Conservation (phyloP, 164 flowering plant species). For the Magnolia kwangsiensis region DNA sequence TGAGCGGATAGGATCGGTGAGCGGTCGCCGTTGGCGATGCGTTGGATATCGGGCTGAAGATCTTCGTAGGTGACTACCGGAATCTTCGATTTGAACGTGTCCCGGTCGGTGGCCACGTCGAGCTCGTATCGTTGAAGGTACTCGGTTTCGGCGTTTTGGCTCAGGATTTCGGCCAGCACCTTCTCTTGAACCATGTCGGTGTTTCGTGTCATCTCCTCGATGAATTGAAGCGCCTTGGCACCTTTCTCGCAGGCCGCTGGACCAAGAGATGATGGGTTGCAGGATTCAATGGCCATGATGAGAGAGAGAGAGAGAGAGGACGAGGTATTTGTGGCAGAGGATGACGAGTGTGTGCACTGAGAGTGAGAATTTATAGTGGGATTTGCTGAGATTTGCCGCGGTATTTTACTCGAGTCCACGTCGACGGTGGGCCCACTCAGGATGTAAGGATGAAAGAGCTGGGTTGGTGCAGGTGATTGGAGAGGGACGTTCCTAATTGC, state of each 20-base stretch:
- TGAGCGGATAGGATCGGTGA: slow-evolving; percentile 55
- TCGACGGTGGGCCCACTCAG: not conserved
- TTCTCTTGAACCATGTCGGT: slow-evolving; percentile 47
- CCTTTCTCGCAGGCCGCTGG: slow-evolving; percentile 41
- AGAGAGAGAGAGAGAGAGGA: not conserved
- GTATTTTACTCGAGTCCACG: not conserved
- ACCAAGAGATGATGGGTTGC: slow-evolving; percentile 17
- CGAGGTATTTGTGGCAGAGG: not conserved
- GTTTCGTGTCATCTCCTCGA: slow-evolving; percentile 57
- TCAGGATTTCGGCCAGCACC: slow-evolving; percentile 44
- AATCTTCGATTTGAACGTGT: slow-evolving; percentile 48
- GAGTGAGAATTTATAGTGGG: not conserved
- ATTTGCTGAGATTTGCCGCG: not conserved
- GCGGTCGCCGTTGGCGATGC: slow-evolving; percentile 66
- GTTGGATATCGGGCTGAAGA: slow-evolving; percentile 58
- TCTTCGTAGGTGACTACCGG: slow-evolving; percentile 66
- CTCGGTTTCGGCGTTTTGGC: slow-evolving; percentile 53
- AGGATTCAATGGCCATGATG: slow-evolving; percentile 28
- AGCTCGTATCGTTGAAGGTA: slow-evolving; percentile 41
- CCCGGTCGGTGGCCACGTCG: slow-evolving; percentile 44
- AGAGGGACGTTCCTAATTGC: too few relatives aligned
- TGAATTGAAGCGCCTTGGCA: slow-evolving; percentile 55
- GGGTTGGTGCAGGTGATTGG: not conserved
- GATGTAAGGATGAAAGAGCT: not conserved
- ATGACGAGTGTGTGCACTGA: not conserved